A percentile compares a stretch with the other conserved stretches of the same genome.
These are phyloP conservation scores for Globisporangium echinulatum DNA, from an alignment of 352 stramenopile genomes.

Conservation along the genomic window DNA sequence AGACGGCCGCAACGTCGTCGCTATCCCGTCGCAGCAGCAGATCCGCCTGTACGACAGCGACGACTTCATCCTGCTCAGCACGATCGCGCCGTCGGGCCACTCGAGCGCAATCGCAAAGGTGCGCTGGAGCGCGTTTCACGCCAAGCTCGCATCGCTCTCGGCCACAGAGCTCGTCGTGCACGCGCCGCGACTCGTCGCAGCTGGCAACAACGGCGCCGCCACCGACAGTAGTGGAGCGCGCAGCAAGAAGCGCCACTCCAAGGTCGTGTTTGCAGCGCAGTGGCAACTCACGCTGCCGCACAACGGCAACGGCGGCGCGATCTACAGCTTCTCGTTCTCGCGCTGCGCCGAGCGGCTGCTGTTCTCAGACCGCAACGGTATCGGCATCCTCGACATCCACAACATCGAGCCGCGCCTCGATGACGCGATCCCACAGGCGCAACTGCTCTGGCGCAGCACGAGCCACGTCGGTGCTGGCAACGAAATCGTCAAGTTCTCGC, in stretches of 20 bases:
- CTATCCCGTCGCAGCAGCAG: slow-evolving; percentile 55
- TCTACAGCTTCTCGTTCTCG: slow-evolving; percentile 62
- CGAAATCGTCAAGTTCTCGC: slow-evolving; percentile 74
- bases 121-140: slow-evolving; percentile 74
- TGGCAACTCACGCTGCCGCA: slow-evolving; percentile 36
- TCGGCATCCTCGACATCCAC: slow-evolving; percentile 51
- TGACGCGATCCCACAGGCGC: slow-evolving; percentile 14
- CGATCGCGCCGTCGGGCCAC: slow-evolving; percentile 55
- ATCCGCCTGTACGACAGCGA: slow-evolving; percentile 79
- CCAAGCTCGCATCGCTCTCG: slow-evolving; percentile 71
- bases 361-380: slow-evolving; percentile 30
- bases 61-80: slow-evolving; percentile 73
- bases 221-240: background rate
- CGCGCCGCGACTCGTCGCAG: slow-evolving; percentile 34
- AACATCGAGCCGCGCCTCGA: slow-evolving; percentile 9
- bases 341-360: slow-evolving; percentile 55
- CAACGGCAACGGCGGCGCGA: slow-evolving; percentile 2
- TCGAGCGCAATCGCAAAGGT: slow-evolving; percentile 46
- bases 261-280: slow-evolving; percentile 37
- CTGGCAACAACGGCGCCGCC: background rate
- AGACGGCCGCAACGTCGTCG: slow-evolving; percentile 76
- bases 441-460: slow-evolving; percentile 24
- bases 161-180: slow-evolving; percentile 56
- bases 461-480: slow-evolving; percentile 9
- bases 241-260: background rate